Evolutionary conservation across 192 early-diverging fungal species (phyloP), one percentile per base, ranked within the genome.

Genomic region (Coemansia sp.): DNA sequence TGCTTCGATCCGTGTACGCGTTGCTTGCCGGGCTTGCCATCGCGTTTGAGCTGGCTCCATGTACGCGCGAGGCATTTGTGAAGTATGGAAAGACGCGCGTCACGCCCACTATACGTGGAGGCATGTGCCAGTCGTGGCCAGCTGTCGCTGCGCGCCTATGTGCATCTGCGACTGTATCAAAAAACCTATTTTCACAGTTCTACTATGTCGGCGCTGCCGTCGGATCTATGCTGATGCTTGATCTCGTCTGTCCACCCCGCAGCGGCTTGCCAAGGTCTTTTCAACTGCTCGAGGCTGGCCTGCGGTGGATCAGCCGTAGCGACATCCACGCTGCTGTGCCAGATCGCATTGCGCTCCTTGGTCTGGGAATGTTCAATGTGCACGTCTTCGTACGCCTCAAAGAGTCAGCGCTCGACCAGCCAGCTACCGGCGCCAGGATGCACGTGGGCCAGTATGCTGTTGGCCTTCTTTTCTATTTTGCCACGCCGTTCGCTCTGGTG

Each of bases 381-480:
- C 78, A 80, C 50, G 62, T 80, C 5, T 5, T 66, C 3, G 32
- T 69, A 32, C 51, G 78, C 33, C 72, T 80, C 24, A 72, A 75
- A 33, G 78, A 80, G 51, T 55, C 57, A 9, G 51, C 72, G 36
- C 65, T 24, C 22, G 69, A 75, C 42, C 78, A 80, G 69, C 78
- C 78, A 0, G 32, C 21, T 8, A 72, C 72, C 21, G 36, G 25
- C 5, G 78, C 78, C 14, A 53, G 42, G 54, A 87, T 91, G 78
- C 85, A 91, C 73, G 32, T 89, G 20, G 73, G 71, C 6, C 89
- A 91, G 65, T 88, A 90, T 64, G 54, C 84, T 0, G 60, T 88
- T 4, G 91, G 89, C 7, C 66, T 91, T n/a, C 58, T 85, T 9
- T 91, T 85, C 61, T 92, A 92, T 68, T 53, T 83, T 5, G 72